A percentile compares a stretch with the other conserved stretches of the same genome.
Conservation (phyloP, 805 yeast species). For the Cyberlindnera subsufficiens region DNA sequence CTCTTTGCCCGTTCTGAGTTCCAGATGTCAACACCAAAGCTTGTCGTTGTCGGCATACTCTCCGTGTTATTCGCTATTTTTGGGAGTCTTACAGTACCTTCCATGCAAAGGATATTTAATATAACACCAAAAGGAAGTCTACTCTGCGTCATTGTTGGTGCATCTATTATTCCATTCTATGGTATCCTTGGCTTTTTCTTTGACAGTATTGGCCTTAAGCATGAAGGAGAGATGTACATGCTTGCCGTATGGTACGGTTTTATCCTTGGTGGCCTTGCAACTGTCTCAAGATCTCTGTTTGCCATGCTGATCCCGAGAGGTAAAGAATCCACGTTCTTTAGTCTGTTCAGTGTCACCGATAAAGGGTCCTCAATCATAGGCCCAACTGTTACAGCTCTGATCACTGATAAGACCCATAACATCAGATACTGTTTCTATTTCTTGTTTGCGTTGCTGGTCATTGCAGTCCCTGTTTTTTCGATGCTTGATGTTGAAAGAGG, state of each 20-base stretch:
- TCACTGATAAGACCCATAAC: slow-evolving; percentile 68
- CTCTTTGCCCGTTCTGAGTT: slow-evolving; percentile 68
- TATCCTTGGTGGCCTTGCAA: slow-evolving; percentile 67
- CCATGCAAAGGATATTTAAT: slow-evolving; percentile 29
- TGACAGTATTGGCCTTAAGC: slow-evolving; percentile 49
- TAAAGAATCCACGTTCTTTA: slow-evolving; percentile 69
- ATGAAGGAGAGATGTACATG: slow-evolving; percentile 61
- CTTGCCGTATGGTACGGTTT: slow-evolving; percentile 73
- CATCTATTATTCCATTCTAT: slow-evolving; percentile 63
- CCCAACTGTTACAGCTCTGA: slow-evolving; percentile 64
- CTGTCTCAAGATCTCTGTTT: slow-evolving; percentile 63
- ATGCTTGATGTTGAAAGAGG: slow-evolving; percentile 59
- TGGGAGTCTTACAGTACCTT: slow-evolving; percentile 60
- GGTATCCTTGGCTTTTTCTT: slow-evolving; percentile 64
- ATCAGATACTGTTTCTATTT: slow-evolving; percentile 70
- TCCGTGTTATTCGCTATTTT: slow-evolving; percentile 62
- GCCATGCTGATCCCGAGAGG: slow-evolving; percentile 69
- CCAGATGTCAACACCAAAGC: slow-evolving; percentile 58
- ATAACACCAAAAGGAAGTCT: slow-evolving; percentile 43
- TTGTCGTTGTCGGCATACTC: slow-evolving; percentile 59
- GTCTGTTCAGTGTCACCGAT: slow-evolving; percentile 72
- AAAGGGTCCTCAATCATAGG: slow-evolving; percentile 76
- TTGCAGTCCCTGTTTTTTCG: slow-evolving; percentile 53
- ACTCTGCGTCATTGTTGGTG: slow-evolving; percentile 50
- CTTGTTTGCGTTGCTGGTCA: slow-evolving; percentile 43